Conservation (phyloP, 1,284 basidiomycete species). For the Apiotrichum gamsii region DNA sequence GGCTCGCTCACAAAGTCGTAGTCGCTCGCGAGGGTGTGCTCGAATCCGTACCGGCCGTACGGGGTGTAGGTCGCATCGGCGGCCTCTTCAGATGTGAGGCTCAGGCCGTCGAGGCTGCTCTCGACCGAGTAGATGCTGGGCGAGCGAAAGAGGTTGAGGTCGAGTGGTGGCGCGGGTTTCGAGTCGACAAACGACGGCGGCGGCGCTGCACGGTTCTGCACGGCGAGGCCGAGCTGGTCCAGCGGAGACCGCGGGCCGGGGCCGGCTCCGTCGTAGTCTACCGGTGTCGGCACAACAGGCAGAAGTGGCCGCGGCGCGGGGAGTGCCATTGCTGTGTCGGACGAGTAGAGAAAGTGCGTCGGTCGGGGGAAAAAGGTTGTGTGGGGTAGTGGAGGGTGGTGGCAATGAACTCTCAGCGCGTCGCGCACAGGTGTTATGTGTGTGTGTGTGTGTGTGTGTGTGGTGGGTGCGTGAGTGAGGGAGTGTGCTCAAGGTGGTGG, state of each 20-base stretch:
- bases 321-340: slow-evolving; percentile 3
- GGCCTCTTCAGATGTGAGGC: background rate
- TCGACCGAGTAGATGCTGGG: slow-evolving; percentile 37
- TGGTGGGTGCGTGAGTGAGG: no score
- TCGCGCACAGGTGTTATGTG: no score
- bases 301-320: slow-evolving; percentile 1
- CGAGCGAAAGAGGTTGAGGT: slow-evolving; percentile 40
- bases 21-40: background rate
- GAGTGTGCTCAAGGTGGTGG: no score
- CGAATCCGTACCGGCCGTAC: background rate
- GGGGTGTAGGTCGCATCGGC: background rate
- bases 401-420: no score
- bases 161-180: slow-evolving; percentile 29
- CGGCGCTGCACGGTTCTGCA: background rate
- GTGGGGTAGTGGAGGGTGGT: no score
- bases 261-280: slow-evolving; percentile 7
- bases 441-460: no score
- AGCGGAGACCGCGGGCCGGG: slow-evolving; percentile 10
- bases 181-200: slow-evolving; percentile 24
- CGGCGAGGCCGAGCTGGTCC: slow-evolving; percentile 14
- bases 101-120: slow-evolving; percentile 9
- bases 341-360: background rate
- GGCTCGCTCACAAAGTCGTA: background rate
- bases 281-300: background rate
- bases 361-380: no score